phyloP scores from a whole-genome alignment of 108 stramenopile species.

The Aurantiochytrium sp. region DNA sequence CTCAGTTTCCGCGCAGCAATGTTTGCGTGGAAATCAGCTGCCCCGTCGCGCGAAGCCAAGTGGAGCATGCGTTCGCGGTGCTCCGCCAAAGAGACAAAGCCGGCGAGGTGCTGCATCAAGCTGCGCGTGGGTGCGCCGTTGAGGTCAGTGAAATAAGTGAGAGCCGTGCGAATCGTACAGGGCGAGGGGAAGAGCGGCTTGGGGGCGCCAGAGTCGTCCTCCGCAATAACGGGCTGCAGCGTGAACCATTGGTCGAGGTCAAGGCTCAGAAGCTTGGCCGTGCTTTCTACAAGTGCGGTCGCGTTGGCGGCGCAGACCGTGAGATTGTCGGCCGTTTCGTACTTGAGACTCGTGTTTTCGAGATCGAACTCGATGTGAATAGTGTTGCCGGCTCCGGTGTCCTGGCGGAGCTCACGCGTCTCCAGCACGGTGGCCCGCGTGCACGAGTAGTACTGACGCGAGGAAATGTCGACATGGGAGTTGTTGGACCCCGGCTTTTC shows the following conservation, averaged over 20 bases:
- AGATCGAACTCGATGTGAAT: conserved; percentile 88
- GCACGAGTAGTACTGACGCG: conserved; percentile 66
- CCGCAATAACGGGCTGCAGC: conserved; percentile 18
- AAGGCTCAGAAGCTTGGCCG: conserved; percentile 48
- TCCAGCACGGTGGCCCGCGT: conserved; percentile 59
- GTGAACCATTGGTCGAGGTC: conserved; percentile 37
- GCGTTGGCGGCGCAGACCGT: conserved; percentile 79
- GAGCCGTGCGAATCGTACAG: conserved; percentile 72
- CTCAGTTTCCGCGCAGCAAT: conserved; percentile 59
- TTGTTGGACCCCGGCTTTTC: neutral
- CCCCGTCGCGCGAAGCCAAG: conserved; percentile 73
- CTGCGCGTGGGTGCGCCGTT: conserved; percentile 70
- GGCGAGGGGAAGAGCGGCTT: conserved; percentile 82
- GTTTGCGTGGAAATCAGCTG: conserved; percentile 65
- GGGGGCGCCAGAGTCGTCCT: neutral
- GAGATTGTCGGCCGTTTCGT: conserved; percentile 90
- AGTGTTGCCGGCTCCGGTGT: conserved; percentile 64
- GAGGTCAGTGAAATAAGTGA: conserved; percentile 79
- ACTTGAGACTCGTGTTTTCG: conserved; percentile 49
- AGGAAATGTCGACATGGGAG: conserved; percentile 44
- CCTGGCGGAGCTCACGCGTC: conserved; percentile 66
- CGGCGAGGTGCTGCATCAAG: conserved; percentile 72
- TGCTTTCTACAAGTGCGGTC: conserved; percentile 51
- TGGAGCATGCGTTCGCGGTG: conserved; percentile 65
- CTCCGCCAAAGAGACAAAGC: conserved; percentile 62